Conservation (phyloP, 257 asterid genomes). For the Capsicum rhomboideum region DNA sequence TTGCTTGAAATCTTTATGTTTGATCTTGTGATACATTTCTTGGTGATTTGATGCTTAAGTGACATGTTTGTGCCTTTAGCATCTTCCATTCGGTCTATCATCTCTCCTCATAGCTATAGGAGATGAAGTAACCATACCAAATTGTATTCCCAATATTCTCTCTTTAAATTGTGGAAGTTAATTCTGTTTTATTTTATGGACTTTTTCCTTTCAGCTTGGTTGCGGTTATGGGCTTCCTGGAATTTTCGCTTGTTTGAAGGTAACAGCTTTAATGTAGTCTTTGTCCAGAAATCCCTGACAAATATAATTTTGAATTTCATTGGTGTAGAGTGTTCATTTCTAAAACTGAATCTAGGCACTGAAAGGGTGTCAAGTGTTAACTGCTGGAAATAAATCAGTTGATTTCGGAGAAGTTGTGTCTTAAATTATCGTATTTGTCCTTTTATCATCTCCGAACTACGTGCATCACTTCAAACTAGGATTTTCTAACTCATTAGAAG, state of each 20-base stretch:
- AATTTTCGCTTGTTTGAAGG: constrained; percentile 30
- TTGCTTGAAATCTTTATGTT: not conserved
- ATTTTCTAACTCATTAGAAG: not conserved
- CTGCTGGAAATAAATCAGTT: not conserved
- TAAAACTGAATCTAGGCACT: not conserved
- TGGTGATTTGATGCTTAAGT: not conserved
- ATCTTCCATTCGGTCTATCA: not conserved
- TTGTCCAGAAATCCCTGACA: not conserved
- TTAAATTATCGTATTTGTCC: not conserved
- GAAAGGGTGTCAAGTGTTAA: not conserved
- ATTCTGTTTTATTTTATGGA: not conserved
- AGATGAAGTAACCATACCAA: not conserved
- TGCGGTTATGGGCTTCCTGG: constrained; percentile 29
- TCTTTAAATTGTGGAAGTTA: not conserved
- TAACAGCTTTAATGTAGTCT: constrained; percentile 1
- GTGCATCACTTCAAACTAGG: not conserved
- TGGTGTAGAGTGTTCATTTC: not conserved
- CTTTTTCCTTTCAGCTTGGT: constrained; percentile 18
- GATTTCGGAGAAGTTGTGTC: not conserved
- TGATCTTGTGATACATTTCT: not conserved
- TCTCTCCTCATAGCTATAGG: not conserved
- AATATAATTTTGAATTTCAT: not conserved
- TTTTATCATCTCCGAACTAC: not conserved
- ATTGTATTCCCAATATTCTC: not conserved
- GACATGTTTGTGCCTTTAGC: not conserved